Evolutionary conservation across 1,284 basidiomycete species (phyloP).

Genomic region (Puccinia brachypodii): DNA sequence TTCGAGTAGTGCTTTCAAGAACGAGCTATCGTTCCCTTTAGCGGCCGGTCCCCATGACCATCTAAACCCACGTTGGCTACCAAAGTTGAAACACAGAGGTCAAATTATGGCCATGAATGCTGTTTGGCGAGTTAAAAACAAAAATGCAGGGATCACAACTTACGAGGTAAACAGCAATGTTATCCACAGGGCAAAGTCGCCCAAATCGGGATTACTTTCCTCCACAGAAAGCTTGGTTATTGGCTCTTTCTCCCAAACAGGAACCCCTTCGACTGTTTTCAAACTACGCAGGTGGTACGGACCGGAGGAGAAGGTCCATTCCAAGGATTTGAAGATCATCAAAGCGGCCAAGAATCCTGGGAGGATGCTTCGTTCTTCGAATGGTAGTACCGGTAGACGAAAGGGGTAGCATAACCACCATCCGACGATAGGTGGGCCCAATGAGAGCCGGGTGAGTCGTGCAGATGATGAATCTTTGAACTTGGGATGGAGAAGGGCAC

Average conservation of each 20-base stretch:
- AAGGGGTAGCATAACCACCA: slow-evolving; percentile 7
- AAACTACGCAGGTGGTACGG: slow-evolving; percentile 1
- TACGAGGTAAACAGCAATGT: neutral
- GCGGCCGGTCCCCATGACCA: slow-evolving; percentile 18
- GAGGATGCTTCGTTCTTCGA: neutral
- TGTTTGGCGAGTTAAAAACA: no score
- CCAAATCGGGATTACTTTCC: neutral
- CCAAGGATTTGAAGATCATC: slow-evolving; percentile 7
- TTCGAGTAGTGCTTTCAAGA: neutral
- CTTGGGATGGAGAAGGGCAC: neutral
- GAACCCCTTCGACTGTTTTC: neutral
- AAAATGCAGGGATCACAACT: neutral
- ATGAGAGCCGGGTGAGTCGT: neutral
- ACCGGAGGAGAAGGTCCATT: slow-evolving; percentile 20
- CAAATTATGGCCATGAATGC: no score
- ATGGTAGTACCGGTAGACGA: neutral
- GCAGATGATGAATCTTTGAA: neutral
- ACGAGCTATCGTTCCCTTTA: slow-evolving; percentile 3
- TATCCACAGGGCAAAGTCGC: slow-evolving; percentile 2
- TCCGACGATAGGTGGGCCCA: slow-evolving; percentile 13
- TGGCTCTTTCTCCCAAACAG: neutral
- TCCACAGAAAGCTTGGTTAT: neutral
- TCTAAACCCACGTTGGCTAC: slow-evolving; percentile 19
- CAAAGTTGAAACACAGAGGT: neutral
- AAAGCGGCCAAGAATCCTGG: neutral